Conservation (phyloP, 768 basidiomycete genomes). For the Gloeophyllum trabeum region DNA sequence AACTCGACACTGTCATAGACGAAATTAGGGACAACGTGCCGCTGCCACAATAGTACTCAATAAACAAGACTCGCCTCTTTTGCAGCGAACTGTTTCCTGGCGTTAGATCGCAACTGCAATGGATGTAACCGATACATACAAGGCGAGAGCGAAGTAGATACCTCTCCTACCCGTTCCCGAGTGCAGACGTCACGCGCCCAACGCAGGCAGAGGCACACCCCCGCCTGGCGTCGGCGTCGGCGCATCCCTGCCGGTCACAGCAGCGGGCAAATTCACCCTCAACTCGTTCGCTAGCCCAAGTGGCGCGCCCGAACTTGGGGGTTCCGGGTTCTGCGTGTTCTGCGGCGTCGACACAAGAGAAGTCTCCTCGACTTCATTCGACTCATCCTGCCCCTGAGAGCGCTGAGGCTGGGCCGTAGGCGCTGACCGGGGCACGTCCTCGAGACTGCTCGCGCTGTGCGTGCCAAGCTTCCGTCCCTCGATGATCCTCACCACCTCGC, state of each 20-base stretch:
- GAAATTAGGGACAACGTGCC: no score
- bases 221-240: constrained; percentile 10
- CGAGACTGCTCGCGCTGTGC: neutral
- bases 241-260: constrained; percentile 9
- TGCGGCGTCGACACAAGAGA: constrained; percentile 6
- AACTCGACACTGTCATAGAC: no score
- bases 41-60: no score
- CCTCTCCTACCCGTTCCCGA: no score
- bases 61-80: no score
- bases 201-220: neutral
- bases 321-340: constrained; percentile 7
- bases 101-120: no score
- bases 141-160: no score
- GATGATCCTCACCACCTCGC: constrained; percentile 6
- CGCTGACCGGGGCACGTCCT: neutral
- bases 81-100: no score
- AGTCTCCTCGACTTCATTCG: neutral
- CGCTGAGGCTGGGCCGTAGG: neutral
- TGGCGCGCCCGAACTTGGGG: constrained; percentile 8
- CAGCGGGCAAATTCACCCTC: constrained; percentile 10
- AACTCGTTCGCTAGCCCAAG: constrained; percentile 8
- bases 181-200: no score
- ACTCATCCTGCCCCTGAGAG: neutral
- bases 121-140: no score
- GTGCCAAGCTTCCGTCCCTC: neutral